A percentile compares a stretch with the other conserved stretches of the same genome.
Conservation (phyloP, 441 rosid species). For the Melastoma candidum region DNA sequence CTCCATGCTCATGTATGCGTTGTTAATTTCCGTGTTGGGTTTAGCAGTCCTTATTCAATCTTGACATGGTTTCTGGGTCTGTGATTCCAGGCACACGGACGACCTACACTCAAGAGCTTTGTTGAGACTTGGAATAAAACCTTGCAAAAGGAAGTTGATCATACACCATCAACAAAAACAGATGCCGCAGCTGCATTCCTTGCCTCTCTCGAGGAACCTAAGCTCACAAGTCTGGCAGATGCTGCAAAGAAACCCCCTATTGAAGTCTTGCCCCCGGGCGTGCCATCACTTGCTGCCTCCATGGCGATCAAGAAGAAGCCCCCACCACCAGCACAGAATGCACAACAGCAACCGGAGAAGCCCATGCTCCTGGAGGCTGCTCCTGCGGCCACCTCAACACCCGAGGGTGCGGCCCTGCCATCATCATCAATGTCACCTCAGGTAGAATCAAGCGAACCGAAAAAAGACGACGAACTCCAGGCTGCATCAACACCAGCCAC, state of each 20-base stretch:
- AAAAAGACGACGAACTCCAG: too few relatives aligned
- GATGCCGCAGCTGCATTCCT: constrained; percentile 92
- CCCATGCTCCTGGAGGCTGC: constrained; percentile 69
- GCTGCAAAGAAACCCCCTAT: constrained; percentile 80
- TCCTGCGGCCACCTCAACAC: constrained; percentile 13
- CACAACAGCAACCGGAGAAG: constrained; percentile 52
- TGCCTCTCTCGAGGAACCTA: constrained; percentile 91
- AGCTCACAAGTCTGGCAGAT: constrained; percentile 77
- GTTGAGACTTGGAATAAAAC: constrained; percentile 86
- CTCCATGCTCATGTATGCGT: constrained; percentile 87
- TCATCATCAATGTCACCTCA: too few relatives aligned
- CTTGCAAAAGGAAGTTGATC: constrained; percentile 83
- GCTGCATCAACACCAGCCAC: too few relatives aligned
- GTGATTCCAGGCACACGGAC: constrained; percentile 81
- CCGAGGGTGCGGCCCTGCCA: background rate
- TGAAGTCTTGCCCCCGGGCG: constrained; percentile 91
- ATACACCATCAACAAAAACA: constrained; percentile 52
- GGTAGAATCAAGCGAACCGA: too few relatives aligned
- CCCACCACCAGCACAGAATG: constrained; percentile 24
- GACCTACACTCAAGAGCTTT: constrained; percentile 80
- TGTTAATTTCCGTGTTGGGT: background rate
- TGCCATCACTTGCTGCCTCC: constrained; percentile 80
- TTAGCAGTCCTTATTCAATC: constrained; percentile 1
- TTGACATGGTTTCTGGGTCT: constrained; percentile 12
- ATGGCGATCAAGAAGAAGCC: constrained; percentile 71